A percentile compares a stretch with the other conserved stretches of the same genome.
Conservation (phyloP, 2,329 filamentous ascomycete species). For the Geosmithia morbida region DNA sequence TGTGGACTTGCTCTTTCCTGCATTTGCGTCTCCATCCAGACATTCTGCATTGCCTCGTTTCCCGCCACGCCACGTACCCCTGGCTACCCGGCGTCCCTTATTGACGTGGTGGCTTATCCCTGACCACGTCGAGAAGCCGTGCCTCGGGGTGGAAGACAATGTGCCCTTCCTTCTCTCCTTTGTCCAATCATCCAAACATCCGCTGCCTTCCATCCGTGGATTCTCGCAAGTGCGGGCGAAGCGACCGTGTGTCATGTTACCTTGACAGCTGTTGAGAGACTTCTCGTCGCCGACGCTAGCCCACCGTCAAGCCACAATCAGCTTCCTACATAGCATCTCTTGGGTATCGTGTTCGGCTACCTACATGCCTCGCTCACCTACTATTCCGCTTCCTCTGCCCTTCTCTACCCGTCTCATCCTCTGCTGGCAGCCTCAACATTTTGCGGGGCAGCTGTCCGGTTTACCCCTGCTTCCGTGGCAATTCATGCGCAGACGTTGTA, state of each 20-base stretch:
- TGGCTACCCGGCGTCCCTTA: background rate
- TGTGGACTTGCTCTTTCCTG: background rate
- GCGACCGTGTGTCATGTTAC: background rate
- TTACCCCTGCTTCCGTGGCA: background rate
- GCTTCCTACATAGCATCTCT: background rate
- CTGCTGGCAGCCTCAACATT: too few relatives aligned
- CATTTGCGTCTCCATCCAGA: background rate
- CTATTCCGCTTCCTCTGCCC: background rate
- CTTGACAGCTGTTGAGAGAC: background rate
- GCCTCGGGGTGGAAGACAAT: background rate
- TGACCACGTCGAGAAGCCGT: background rate
- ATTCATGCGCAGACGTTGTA: background rate
- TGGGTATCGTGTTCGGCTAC: background rate
- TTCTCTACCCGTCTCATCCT: background rate
- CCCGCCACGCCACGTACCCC: background rate
- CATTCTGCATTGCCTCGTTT: too few relatives aligned
- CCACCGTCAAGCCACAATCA: background rate
- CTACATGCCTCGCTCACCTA: background rate
- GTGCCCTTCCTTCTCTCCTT: background rate
- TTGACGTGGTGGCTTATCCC: background rate
- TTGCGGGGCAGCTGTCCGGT: background rate
- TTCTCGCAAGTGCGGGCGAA: background rate
- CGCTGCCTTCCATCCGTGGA: too few relatives aligned
- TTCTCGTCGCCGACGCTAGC: background rate
- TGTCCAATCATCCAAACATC: too few relatives aligned